Conservation (phyloP, 257 asterid species). For the Salvia splendens region DNA sequence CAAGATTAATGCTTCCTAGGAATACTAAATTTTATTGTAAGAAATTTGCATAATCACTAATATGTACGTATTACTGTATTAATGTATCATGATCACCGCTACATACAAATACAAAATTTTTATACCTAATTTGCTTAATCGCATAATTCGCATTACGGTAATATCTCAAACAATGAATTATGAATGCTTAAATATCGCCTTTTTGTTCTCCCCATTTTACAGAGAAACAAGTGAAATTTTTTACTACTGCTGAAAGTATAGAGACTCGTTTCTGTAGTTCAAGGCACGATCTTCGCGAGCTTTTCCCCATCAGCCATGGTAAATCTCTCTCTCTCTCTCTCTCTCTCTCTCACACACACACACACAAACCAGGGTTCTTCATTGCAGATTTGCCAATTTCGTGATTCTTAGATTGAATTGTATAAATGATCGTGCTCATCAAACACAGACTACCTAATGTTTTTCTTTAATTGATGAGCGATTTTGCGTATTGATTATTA, state of each 20-base stretch:
- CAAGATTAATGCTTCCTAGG: no score
- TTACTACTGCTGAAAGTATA: not conserved
- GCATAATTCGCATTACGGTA: no score
- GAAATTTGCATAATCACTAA: no score
- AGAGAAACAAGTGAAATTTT: not conserved
- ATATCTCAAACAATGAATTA: no score
- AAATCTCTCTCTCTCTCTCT: constrained; percentile 17
- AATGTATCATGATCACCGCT: no score
- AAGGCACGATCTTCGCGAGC: constrained; percentile 14
- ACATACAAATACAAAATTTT: no score
- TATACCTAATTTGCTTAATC: no score
- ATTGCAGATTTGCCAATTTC: constrained; percentile 3
- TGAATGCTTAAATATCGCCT: not conserved
- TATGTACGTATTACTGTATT: no score
- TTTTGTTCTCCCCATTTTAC: not conserved
- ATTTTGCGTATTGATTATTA: not conserved
- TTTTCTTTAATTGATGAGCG: not conserved
- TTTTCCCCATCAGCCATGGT: constrained; percentile 39
- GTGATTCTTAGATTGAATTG: constrained; percentile 8
- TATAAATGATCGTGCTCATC: not conserved
- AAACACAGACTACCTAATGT: not conserved
- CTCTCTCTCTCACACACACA: not conserved
- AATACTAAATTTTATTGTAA: no score
- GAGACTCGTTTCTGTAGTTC: not conserved
- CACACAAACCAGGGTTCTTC: not conserved